Evolutionary conservation across 2,329 filamentous ascomycete genomes (phyloP).

Genomic region (Cercospora sp.): DNA sequence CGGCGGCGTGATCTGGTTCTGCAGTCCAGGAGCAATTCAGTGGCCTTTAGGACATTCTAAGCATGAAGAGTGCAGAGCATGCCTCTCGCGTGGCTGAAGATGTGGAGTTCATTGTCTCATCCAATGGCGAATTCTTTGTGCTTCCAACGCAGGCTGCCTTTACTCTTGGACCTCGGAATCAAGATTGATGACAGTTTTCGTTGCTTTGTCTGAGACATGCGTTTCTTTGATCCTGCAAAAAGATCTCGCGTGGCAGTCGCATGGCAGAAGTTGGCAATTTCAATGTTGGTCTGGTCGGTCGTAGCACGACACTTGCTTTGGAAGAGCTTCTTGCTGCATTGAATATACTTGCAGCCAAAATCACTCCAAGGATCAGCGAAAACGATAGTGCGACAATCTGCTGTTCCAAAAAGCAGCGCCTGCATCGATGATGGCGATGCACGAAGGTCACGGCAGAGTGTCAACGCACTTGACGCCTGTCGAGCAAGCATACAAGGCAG

Average conservation of each 20-base stretch:
- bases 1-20: neutral
- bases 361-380: neutral
- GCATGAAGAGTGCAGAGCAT: neutral
- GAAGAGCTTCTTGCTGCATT: neutral
- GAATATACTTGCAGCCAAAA: neutral
- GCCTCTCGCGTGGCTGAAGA: neutral
- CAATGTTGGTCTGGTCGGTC: neutral
- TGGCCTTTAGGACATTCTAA: neutral
- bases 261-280: neutral
- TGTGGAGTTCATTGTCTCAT: neutral
- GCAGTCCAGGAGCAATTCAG: neutral
- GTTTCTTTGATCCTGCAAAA: constrained; percentile 6
- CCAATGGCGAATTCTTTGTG: constrained; percentile 7
- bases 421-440: neutral
- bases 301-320: neutral
- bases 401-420: neutral
- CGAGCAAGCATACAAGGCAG: neutral
- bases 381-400: neutral
- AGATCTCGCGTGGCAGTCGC: neutral
- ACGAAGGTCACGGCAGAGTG: neutral
- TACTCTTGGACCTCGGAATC: neutral
- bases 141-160: neutral
- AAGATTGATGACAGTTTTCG: constrained; percentile 8
- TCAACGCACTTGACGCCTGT: neutral
- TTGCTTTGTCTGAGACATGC: constrained; percentile 11